phyloP scores from a whole-genome alignment of 192 early-diverging fungal genomes.

The Coemansia sp. region DNA sequence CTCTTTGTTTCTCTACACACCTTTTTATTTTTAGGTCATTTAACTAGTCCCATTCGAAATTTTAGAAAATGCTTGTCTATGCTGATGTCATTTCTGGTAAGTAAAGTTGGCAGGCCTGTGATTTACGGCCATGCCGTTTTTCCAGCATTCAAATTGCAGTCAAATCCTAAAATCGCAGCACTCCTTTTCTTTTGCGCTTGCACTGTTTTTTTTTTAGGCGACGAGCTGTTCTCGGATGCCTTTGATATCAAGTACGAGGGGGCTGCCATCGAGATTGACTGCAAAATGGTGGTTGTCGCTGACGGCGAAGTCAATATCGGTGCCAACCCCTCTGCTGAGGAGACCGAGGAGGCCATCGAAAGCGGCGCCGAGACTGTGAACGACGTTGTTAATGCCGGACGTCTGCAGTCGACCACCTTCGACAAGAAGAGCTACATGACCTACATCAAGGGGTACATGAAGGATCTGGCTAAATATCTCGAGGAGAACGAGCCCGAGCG shows the following conservation, averaged over 20 bases:
- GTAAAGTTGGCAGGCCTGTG: conserved; percentile 7
- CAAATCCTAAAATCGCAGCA: not conserved
- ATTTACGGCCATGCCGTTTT: not conserved
- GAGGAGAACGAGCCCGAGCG: conserved; percentile 61
- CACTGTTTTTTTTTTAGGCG: conserved; percentile 50
- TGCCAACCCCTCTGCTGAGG: conserved; percentile 91
- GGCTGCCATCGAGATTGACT: conserved; percentile 77
- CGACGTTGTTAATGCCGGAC: conserved; percentile 82
- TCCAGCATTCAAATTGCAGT: not conserved
- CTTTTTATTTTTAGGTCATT: conserved; percentile 2
- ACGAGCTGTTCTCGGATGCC: conserved; percentile 92
- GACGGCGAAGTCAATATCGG: conserved; percentile 83
- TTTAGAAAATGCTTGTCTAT: conserved; percentile 66
- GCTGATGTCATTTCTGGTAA: conserved; percentile 66
- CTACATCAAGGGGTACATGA: conserved; percentile 95
- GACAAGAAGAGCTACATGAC: conserved; percentile 89
- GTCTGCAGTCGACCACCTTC: conserved; percentile 71
- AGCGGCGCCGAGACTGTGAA: conserved; percentile 66
- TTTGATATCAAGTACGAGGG: conserved; percentile 66
- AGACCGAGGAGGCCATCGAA: conserved; percentile 64
- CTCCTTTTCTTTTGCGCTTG: not conserved
- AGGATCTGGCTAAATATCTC: conserved; percentile 70
- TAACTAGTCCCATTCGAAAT: conserved; percentile 9
- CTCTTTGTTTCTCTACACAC: conserved; percentile 9
- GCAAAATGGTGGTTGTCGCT: conserved; percentile 64